Evolutionary conservation across 352 stramenopile genomes (phyloP), one percentile per base, ranked within the genome.

Genomic region (Globisporangium camurandrum): DNA sequence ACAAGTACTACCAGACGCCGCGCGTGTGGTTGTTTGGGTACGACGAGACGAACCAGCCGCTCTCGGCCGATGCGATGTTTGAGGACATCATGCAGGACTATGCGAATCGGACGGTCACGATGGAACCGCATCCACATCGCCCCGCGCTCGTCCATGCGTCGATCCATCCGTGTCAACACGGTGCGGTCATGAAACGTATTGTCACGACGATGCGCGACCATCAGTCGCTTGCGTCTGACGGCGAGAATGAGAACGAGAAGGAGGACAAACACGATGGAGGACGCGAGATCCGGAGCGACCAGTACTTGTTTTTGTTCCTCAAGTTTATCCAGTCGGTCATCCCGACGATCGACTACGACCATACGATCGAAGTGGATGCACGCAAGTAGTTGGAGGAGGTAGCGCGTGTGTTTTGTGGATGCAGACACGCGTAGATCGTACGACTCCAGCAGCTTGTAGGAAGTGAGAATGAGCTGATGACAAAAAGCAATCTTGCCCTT

Each of bases 1-100:
- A 99, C 74, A 99, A 99, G 69, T 99, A 99, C 71, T 99, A 99
- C 62, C 96, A 98, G 75, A 98, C 95, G 37, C 97, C 97, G n/a
- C 88, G 96, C 40, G 92, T 99, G 49, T 99, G 89, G 87, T 90
- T 99, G 30, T 96, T 97, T 63, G 96, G 97, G 28, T 98, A 98
- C 63, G 75, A 98, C 46, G 90, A 98, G 59, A 72, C 69, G 50
- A 83, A 71, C 37, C 71, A 78, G 40, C 93, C 94, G 23, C 67
- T 99, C 44, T 91, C 72, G 19, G 77, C 79, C 28, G 78, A 96
- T 24, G 70, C 97, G 62, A 97, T 99, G 81, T 98, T 99, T 74
- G 86, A 99, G 61, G 97, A 99, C 75, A 97, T 99, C 24, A 98
- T 99, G 73, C 83, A 95, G 61, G 97, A 99, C 69, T 99, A 99